Base-by-base conservation (phyloP, 2,329 filamentous ascomycete genomes). In the Trichoderma koningiopsis region DNA sequence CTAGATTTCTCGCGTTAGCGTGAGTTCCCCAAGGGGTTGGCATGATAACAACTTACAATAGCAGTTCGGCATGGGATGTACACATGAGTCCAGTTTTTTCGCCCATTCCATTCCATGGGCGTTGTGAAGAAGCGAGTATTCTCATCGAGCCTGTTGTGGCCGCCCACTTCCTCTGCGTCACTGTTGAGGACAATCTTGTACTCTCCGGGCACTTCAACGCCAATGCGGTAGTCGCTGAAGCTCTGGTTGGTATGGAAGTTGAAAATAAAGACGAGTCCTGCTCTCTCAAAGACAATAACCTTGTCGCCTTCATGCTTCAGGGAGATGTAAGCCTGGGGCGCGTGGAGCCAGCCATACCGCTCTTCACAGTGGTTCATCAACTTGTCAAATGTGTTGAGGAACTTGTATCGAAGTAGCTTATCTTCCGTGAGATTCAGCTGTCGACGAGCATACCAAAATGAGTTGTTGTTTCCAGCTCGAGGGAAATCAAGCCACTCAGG, bases 401-500 rank as follows among this genome's bases (percentile, higher is more conserved):
- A 96, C 73, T 89, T 87, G 83, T 98, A 99, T 14, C 96, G 92
- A 43, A 99, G 88, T 14, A 97, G 84, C 0, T 84, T 74, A 78
- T 99, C 96, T 65, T 97, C 93, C 0, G 93, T 90, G 19, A 99
- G 87, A 80, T 99, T 98, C 74, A 97, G 89, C 79, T 97, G 95
- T 70, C 96, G 91, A 27, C 96, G 89, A 3, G 94, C 94, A 77
- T 97, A 97, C 89, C 93, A 95, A 85, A 94, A 97, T 57, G 92
- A 96, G 81, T 97, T 97, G 76, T 90, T 83, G 82, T 97, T 97
- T 70, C 96, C 96, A 76, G 91, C 93, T 63, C 96, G 92, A 4
- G 96, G 96, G 81, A 99, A 99, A 80, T 99, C 96, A 49, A 99
- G 91, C 96, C 96, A 99, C 81, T 99, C 96, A 0, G 96, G 96